Evolutionary conservation across 2,329 filamentous ascomycete genomes (phyloP).

Genomic region (Colletotrichum sp.): DNA sequence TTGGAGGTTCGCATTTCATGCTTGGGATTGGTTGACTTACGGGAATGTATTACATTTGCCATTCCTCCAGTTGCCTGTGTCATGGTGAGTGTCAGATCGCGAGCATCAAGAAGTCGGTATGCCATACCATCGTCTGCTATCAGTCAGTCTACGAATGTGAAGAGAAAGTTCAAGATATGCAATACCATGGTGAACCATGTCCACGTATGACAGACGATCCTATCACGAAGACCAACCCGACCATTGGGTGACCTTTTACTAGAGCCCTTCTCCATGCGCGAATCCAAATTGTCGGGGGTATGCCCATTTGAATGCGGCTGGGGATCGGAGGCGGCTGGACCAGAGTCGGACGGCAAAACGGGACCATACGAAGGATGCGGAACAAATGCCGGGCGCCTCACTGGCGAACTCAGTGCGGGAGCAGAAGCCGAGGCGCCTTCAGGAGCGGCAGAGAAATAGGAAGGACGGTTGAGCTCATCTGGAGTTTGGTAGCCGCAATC

Average conservation of each 20-base stretch:
- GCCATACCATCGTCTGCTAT: conserved; percentile 35
- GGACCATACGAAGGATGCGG: conserved; percentile 13
- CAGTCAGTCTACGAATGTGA: conserved; percentile 15
- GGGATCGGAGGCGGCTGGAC: neutral
- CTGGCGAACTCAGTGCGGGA: neutral
- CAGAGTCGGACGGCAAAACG: neutral
- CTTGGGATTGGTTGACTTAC: conserved; percentile 47
- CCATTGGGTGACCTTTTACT: conserved; percentile 1
- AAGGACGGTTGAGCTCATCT: conserved; percentile 34
- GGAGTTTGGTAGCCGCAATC: conserved; percentile 43
- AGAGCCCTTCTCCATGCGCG: conserved; percentile 25
- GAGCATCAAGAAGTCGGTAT: neutral
- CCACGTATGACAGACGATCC: conserved; percentile 66
- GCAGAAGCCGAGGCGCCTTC: neutral
- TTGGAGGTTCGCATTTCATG: conserved; percentile 52
- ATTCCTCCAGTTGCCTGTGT: conserved; percentile 60
- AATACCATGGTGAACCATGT: conserved; percentile 74
- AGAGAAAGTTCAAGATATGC: neutral
- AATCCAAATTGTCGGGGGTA: conserved; percentile 38
- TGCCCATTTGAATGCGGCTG: conserved; percentile 26
- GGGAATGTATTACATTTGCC: conserved; percentile 56
- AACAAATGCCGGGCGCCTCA: conserved; percentile 12
- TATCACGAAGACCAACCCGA: conserved; percentile 52
- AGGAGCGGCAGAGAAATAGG: conserved; percentile 29
- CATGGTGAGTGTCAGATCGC: conserved; percentile 3